phyloP scores from a whole-genome alignment of 2,329 filamentous ascomycete species.

The Colletotrichum brevisporum region DNA sequence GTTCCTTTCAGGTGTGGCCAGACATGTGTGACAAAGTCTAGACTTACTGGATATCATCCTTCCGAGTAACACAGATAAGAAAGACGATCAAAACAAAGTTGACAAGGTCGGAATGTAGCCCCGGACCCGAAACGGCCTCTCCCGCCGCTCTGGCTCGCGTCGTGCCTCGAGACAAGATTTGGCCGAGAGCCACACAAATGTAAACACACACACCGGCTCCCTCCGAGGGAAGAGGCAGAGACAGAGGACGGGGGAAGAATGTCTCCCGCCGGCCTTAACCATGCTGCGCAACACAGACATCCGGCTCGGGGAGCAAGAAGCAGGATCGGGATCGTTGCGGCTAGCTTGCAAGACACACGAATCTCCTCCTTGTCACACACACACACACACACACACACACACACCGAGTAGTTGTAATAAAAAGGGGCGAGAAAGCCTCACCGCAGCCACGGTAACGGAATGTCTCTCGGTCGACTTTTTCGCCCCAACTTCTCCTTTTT shows the following conservation, averaged over 20 bases:
- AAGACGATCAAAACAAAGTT: background rate
- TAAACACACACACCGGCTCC: background rate
- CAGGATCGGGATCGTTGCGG: constrained; percentile 17
- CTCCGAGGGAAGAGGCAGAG: background rate
- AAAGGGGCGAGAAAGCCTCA: background rate
- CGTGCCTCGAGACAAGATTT: constrained; percentile 8
- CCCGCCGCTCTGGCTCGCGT: background rate
- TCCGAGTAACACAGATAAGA: no score
- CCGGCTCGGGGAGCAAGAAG: background rate
- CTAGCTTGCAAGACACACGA: constrained; percentile 8
- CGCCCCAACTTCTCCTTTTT: no score
- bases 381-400: background rate
- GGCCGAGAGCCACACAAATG: background rate
- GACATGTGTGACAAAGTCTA: no score
- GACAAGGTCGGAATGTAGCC: background rate
- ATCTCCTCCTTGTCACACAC: background rate
- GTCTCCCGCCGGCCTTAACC: background rate
- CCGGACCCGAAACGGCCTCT: background rate
- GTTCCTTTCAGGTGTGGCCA: no score
- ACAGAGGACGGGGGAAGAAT: background rate
- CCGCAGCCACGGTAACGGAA: constrained; percentile 20
- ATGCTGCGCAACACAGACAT: background rate
- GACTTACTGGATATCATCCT: no score
- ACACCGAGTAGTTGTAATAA: background rate
- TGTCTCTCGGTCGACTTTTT: constrained; percentile 8